A percentile compares a stretch with the other conserved stretches of the same genome.
phyloP scores from a whole-genome alignment of 1,284 basidiomycete genomes.

The Hemileia vastatrix region DNA sequence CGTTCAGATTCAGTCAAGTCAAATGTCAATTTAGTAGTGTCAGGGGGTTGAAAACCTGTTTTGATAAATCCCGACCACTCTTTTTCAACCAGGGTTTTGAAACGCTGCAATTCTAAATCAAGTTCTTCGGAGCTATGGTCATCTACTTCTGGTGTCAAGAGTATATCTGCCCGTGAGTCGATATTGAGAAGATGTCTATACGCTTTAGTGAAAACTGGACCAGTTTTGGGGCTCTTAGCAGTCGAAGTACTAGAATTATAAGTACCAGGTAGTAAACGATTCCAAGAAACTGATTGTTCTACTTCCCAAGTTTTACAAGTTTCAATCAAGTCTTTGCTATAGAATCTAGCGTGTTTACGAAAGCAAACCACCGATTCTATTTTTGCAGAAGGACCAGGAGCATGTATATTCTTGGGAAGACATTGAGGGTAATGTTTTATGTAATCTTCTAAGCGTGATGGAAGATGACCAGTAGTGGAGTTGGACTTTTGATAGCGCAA shows the following conservation, averaged over 20 bases:
- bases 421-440: slow-evolving; percentile 31
- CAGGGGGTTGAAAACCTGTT: slow-evolving; percentile 31
- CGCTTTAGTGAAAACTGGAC: slow-evolving; percentile 34
- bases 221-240: slow-evolving; percentile 4
- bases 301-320: slow-evolving; percentile 32
- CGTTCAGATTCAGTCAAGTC: slow-evolving; percentile 33
- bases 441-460: slow-evolving; percentile 29
- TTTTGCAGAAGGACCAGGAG: slow-evolving; percentile 22
- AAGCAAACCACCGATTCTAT: slow-evolving; percentile 15
- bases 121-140: slow-evolving; percentile 23
- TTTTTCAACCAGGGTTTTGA: slow-evolving; percentile 33
- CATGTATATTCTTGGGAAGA: slow-evolving; percentile 27
- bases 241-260: slow-evolving; percentile 10
- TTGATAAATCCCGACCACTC: slow-evolving; percentile 39
- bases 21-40: slow-evolving; percentile 35
- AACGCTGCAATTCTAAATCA: slow-evolving; percentile 31
- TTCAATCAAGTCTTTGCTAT: slow-evolving; percentile 10
- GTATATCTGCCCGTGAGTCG: slow-evolving; percentile 41
- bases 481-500: slow-evolving; percentile 29
- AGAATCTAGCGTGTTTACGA: neutral
- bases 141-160: slow-evolving; percentile 33
- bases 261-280: slow-evolving; percentile 24
- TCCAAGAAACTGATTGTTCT: slow-evolving; percentile 31
- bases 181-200: slow-evolving; percentile 49
- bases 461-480: slow-evolving; percentile 28